Evolutionary conservation across 805 yeast genomes (phyloP).

Genomic region (Metschnikowia drakensbergensis): DNA sequence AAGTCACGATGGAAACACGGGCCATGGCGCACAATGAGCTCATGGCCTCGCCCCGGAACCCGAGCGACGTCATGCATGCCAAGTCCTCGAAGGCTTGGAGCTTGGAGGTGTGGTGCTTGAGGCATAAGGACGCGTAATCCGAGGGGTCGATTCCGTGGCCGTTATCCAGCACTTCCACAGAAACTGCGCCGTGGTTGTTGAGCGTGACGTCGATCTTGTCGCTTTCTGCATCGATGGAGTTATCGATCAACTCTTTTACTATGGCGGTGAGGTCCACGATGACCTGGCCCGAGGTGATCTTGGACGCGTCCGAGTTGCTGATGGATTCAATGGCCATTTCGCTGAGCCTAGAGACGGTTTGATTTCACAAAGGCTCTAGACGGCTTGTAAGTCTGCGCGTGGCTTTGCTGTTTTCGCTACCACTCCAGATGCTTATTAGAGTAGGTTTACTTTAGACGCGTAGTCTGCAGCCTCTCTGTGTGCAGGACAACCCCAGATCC

Average conservation of each 20-base stretch:
- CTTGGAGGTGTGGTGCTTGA: slow-evolving; percentile 68
- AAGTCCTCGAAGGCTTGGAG: slow-evolving; percentile 54
- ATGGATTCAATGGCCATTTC: slow-evolving; percentile 21
- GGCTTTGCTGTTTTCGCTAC: no score
- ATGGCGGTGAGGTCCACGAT: slow-evolving; percentile 73
- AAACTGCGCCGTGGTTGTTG: slow-evolving; percentile 67
- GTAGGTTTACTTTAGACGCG: background rate
- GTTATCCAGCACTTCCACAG: slow-evolving; percentile 64
- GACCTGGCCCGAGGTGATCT: slow-evolving; percentile 90
- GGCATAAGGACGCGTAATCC: slow-evolving; percentile 53
- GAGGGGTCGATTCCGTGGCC: slow-evolving; percentile 57
- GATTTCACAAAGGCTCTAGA: no score
- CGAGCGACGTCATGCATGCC: slow-evolving; percentile 48
- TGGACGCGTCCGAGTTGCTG: slow-evolving; percentile 54
- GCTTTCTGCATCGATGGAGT: slow-evolving; percentile 77
- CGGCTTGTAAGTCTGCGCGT: no score
- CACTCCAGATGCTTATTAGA: no score
- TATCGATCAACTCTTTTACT: slow-evolving; percentile 83
- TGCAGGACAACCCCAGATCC: background rate
- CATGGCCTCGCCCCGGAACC: slow-evolving; percentile 81
- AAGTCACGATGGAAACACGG: slow-evolving; percentile 47
- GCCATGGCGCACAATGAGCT: slow-evolving; percentile 61
- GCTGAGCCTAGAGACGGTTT: background rate
- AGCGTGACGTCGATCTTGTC: slow-evolving; percentile 64
- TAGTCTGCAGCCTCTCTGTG: background rate